These are phyloP conservation scores for Carpinus viminea DNA, from an alignment of 306 rosid species.

Conservation along the genomic window DNA sequence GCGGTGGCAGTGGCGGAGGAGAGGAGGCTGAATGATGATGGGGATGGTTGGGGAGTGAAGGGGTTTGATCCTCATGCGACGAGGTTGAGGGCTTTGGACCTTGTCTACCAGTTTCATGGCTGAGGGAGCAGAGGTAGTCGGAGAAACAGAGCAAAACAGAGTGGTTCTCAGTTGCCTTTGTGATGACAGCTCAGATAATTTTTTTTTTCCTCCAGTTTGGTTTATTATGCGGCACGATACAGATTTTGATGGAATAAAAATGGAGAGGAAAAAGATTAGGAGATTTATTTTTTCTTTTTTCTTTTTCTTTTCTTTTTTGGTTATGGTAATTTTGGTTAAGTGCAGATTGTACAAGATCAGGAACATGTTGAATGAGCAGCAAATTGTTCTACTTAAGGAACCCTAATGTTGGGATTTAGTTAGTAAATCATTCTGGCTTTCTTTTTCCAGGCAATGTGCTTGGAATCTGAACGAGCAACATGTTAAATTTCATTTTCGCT, in stretches of 20 bases:
- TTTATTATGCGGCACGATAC: background rate
- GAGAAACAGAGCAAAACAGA: slow-evolving; percentile 6
- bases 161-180: background rate
- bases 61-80: slow-evolving; percentile 62
- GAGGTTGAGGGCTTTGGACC: slow-evolving; percentile 66
- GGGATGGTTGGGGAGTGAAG: slow-evolving; percentile 30
- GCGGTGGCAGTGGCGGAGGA: slow-evolving; percentile 44
- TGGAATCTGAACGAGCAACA: background rate
- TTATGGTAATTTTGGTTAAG: background rate
- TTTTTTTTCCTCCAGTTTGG: background rate
- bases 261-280: background rate
- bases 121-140: slow-evolving; percentile 22
- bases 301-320: too few species aligned
- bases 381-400: background rate
- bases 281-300: too few species aligned
- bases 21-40: slow-evolving; percentile 42
- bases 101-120: slow-evolving; percentile 79
- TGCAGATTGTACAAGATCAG: background rate
- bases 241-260: background rate
- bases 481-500: background rate
- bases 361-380: background rate
- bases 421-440: background rate
- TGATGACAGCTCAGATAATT: background rate
- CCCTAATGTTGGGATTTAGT: background rate
- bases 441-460: background rate